Evolutionary conservation across 2,329 filamentous ascomycete genomes (phyloP), one percentile per base, ranked within the genome.

Genomic region (Colletotrichum camelliae): DNA sequence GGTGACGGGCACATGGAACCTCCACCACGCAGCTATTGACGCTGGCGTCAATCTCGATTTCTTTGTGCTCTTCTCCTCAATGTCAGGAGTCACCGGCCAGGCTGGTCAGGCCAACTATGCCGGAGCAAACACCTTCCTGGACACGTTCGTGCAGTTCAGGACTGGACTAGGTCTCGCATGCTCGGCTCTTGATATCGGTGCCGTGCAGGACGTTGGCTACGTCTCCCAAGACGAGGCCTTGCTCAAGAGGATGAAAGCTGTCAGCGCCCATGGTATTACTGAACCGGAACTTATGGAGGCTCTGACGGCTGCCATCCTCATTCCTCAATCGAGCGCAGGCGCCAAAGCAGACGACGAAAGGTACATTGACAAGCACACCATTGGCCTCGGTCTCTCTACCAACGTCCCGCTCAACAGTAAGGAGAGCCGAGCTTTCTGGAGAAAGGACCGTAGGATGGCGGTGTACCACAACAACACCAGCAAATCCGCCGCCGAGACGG

Each of bases 41-140:
- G 55, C 10, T 7, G 48, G 4, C 60, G 48, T 24, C 16, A 66
- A 77, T 4, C 79, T 85, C 3, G 83, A 85, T 74, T 86, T 88
- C 78, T 86, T 88, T 67, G 70, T 82, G n/a, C 70, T 84, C 35
- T 78, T 81, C 43, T 81, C 79, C 9, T 87, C 86, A 4, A 74
- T 84, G 10, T 80, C 80, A 1, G 82, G 81, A 21, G 77, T 84
- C n/a, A 74, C 84, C 7, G 85, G 83, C n/a, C 80, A 82, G 35
- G 72, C 79, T 1, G 82, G 80, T 1, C 86, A 88, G 75, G 81
- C 82, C 67, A 87, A 85, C 76, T 86, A 89, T 76, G 79, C 82
- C 7, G 83, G 83, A 1, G 85, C 83, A 37, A 88, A 86, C 78
- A 81, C 82, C 12, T 88, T 84, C 80, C 78, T 86, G 39, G 83